These are phyloP conservation scores for Datura wrightii DNA, from an alignment of 257 asterid species.

Conservation along the genomic window DNA sequence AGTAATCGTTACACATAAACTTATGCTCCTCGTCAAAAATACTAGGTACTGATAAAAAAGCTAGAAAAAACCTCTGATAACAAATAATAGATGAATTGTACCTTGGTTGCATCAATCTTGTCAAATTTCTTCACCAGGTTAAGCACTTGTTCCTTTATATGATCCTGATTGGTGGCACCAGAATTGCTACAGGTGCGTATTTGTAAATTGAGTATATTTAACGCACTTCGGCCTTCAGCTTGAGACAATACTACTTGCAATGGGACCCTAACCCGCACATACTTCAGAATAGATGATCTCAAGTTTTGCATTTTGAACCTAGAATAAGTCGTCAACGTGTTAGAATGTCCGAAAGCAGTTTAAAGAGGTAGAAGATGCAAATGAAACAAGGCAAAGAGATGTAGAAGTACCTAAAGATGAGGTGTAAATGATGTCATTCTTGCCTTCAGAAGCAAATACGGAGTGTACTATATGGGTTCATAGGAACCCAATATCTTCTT, in stretches of 20 bases:
- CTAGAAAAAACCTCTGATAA: not conserved
- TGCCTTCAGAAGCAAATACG: not conserved
- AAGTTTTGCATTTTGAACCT: constrained; percentile 47
- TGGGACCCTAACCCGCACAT: constrained; percentile 54
- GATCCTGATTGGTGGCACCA: constrained; percentile 45
- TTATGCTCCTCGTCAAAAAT: not conserved
- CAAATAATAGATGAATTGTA: constrained; percentile 27
- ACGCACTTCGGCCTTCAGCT: constrained; percentile 33
- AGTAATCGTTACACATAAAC: not conserved
- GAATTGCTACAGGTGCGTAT: constrained; percentile 45
- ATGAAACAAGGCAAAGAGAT: not conserved
- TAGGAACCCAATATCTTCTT: not conserved
- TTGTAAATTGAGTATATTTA: constrained; percentile 38
- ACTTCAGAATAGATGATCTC: constrained; percentile 50
- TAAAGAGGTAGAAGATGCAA: not conserved
- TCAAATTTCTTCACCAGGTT: constrained; percentile 67
- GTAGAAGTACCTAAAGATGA: not conserved
- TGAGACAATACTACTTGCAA: constrained; percentile 35
- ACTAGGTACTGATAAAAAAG: not conserved
- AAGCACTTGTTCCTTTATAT: constrained; percentile 59
- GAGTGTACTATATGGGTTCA: not conserved
- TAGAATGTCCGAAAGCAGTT: not conserved
- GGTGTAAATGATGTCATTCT: not conserved
- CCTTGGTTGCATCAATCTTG: constrained; percentile 63
- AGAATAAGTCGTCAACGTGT: not conserved